Evolutionary conservation across 192 early-diverging fungal genomes (phyloP).

Genomic region (Coemansia sp.): DNA sequence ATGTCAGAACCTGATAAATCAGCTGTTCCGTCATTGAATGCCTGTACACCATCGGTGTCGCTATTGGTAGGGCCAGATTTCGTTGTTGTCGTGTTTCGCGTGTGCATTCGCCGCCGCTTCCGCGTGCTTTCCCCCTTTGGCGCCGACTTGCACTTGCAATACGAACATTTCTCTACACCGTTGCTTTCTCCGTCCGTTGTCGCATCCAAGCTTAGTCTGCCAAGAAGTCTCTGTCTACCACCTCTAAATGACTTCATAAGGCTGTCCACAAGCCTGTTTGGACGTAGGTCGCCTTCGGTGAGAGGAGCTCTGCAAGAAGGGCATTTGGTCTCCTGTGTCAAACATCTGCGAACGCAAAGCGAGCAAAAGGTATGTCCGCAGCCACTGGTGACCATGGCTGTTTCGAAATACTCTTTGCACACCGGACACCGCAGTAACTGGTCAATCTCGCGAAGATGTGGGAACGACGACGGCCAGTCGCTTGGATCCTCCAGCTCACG

Average conservation of each 20-base stretch:
- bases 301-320: conserved; percentile 64
- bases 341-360: conserved; percentile 67
- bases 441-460: conserved; percentile 62
- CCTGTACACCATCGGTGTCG: neutral
- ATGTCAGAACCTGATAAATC: neutral
- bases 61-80: neutral
- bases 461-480: conserved; percentile 61
- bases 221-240: conserved; percentile 33
- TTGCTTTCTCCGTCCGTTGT: neutral
- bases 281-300: conserved; percentile 40
- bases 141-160: too few relatives aligned
- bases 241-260: conserved; percentile 27
- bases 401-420: conserved; percentile 72
- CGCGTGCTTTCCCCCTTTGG: neutral
- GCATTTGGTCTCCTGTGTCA: conserved; percentile 63
- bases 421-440: conserved; percentile 73
- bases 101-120: conserved; percentile 32
- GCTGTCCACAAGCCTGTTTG: conserved; percentile 47
- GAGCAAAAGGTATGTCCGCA: conserved; percentile 82
- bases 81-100: conserved; percentile 6
- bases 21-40: neutral
- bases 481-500: conserved; percentile 65
- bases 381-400: conserved; percentile 60
- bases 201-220: neutral
- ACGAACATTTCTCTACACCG: too few relatives aligned